phyloP scores from a whole-genome alignment of 139 green algal species.

The Chlamydomonas sp. region DNA sequence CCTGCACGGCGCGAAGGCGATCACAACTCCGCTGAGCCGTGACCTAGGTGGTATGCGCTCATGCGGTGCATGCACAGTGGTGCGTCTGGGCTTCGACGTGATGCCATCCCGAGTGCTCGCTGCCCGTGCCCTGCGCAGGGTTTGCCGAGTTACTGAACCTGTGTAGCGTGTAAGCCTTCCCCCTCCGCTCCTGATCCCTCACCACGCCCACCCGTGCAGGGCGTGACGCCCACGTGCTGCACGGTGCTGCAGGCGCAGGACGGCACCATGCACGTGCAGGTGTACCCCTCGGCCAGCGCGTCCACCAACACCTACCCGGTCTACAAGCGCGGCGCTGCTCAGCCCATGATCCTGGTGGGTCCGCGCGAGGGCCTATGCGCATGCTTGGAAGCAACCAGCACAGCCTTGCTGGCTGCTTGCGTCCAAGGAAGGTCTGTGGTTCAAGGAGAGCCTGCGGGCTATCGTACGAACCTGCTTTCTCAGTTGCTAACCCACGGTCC shows the following conservation, averaged over 20 bases:
- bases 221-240: conserved; percentile 19
- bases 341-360: conserved; percentile 44
- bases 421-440: too few relatives aligned
- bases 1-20: too few relatives aligned
- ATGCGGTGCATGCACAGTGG: too few relatives aligned
- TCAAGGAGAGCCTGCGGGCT: too few relatives aligned
- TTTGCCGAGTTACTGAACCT: too few relatives aligned
- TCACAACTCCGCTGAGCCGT: too few relatives aligned
- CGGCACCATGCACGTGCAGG: conserved; percentile 55
- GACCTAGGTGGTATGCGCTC: too few relatives aligned
- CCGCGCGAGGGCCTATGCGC: neutral
- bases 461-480: neutral
- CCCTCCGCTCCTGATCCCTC: neutral
- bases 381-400: neutral
- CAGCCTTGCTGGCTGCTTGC: neutral
- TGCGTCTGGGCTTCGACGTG: too few relatives aligned
- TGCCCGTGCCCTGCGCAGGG: too few relatives aligned
- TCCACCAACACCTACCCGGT: conserved; percentile 50
- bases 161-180: too few relatives aligned
- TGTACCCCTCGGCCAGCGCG: conserved; percentile 38
- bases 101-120: too few relatives aligned
- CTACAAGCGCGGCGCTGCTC: conserved; percentile 40
- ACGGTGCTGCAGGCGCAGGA: conserved; percentile 58
- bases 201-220: conserved; percentile 30
- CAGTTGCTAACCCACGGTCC: neutral